Base-by-base conservation (phyloP, 768 basidiomycete species). In the Mycena floridula region DNA sequence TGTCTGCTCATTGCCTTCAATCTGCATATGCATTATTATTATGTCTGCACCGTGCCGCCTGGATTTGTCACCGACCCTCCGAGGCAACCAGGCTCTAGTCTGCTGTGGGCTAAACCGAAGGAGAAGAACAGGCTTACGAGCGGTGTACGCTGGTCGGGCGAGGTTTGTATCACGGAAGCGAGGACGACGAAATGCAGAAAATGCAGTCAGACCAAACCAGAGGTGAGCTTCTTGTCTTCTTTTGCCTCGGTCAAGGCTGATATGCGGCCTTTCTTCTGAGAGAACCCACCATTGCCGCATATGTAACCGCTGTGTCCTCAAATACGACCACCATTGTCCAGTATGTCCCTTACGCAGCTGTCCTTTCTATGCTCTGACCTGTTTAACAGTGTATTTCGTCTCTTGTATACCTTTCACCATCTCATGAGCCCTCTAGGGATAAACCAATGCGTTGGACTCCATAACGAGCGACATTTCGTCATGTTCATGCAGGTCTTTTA, bases 391-490 rank as follows among this genome's bases (percentile, higher is more conserved):
- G 13, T 47, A 73, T 71, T 74, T 72, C 74, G 49, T 56, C 71
- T 63, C n/a, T 25, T 25, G 20, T 55, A 46, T 24, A 16, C 28
- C 25, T 16, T 44, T 16, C 16, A 26, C 27, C 22, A 25, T 25
- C 6, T 23, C 16, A 23, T 23, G 18, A 22, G 26, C 43, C 25
- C 15, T 39, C 6, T 57, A 93, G 90, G 93, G 93, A 81, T 97
- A 40, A 97, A 97, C 62, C 90, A 92, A 77, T 98, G 95, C 59
- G 95, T 99, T 36, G 95, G 95, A 9, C 62, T 98, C 6, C 74
- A 95, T 59, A 99, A 98, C 54, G 94, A 97, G 59, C 82, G 95
- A 0, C 92, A 97, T 65, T 99, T 99, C 55, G 76, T 95, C 28
- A 68, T 98, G 38, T 99, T 98, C 74, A 85, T 98, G 90, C 89